Percentiles rank a stretch among this genome's conserved stretches.
phyloP scores from a whole-genome alignment of 2,329 filamentous ascomycete species.

The Pestalotiopsis sp. region DNA sequence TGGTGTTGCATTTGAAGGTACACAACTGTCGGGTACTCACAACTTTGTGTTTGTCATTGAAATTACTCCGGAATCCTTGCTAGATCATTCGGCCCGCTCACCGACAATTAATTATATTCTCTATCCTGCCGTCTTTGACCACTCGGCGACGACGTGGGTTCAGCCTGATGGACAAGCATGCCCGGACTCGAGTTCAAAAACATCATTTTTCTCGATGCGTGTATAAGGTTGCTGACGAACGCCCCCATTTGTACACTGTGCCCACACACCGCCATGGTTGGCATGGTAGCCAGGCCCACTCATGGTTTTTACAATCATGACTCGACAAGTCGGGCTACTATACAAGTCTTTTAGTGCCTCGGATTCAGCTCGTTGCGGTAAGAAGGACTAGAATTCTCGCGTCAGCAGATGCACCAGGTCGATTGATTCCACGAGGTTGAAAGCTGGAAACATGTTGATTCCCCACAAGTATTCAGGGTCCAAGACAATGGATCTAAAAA shows the following conservation, averaged over 20 bases:
- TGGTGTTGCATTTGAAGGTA: constrained; percentile 8
- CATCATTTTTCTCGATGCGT: not conserved
- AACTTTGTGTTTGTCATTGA: constrained; percentile 8
- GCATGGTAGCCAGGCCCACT: not conserved
- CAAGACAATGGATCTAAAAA: not conserved
- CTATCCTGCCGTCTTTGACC: not conserved
- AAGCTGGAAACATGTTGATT: not conserved
- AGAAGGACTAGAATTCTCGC: not conserved
- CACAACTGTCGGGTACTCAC: constrained; percentile 5
- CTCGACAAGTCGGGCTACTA: not conserved
- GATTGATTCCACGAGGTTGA: not conserved
- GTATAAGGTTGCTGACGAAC: not conserved
- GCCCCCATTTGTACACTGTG: not conserved
- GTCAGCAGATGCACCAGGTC: not conserved
- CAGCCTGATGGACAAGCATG: not conserved
- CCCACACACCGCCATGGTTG: not conserved
- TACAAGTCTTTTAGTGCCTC: not conserved
- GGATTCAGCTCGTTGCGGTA: not conserved
- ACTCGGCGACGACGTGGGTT: not conserved
- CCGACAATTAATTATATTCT: not conserved
- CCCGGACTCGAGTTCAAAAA: not conserved
- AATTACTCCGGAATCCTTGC: constrained; percentile 4
- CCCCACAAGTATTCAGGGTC: not conserved
- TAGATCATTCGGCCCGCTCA: constrained; percentile 11
- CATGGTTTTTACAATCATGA: not conserved